Evolutionary conservation across 768 basidiomycete genomes (phyloP), one percentile per base, ranked within the genome.

Genomic region (Lentinus tigrinus): DNA sequence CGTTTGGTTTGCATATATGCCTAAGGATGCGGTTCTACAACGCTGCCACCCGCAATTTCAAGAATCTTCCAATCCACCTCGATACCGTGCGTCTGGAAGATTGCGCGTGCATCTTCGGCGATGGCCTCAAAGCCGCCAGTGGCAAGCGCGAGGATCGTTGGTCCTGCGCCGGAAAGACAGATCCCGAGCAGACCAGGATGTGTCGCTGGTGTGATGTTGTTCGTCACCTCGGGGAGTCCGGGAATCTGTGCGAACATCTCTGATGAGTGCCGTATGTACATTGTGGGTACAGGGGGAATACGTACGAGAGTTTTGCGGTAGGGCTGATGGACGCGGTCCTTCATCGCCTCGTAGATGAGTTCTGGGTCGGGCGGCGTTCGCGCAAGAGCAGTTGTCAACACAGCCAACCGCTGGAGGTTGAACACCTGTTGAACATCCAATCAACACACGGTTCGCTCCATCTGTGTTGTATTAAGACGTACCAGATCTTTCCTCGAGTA

Each of bases 321-420:
- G 1, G 97, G 97, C 70, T 99, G 97, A 71, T 99, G 97, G 14
- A 99, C 83, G 52, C 91, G 86, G 74, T 99, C 97, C 69, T 98
- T 96, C 97, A 98, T 98, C 1, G 96, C 96, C 70, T 98, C 96
- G 72, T 96, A 98, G 57, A 98, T 98, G n/a, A 99, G 84, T 21
- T 87, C 91, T 0, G 97, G 86, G 70, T 99, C 93, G 1, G 95
- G 95, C 1, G 97, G 96, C 11, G 87, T 85, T 67, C 89, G 88
- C 3, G 85, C 89, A 11, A 99, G 82, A 0, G 97, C 95, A 3
- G 95, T 96, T 1, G 96, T 98, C 54, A 99, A 80, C 27, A 99
- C 97, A 0, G 96, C 97, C 14, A 99, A 77, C 21, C 97, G 85
- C 73, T 99, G 97, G 53, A 99, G 79, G 72, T 99, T 99, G 79